Base-by-base conservation (phyloP, 345 rosid genomes). In the Viola odorata region DNA sequence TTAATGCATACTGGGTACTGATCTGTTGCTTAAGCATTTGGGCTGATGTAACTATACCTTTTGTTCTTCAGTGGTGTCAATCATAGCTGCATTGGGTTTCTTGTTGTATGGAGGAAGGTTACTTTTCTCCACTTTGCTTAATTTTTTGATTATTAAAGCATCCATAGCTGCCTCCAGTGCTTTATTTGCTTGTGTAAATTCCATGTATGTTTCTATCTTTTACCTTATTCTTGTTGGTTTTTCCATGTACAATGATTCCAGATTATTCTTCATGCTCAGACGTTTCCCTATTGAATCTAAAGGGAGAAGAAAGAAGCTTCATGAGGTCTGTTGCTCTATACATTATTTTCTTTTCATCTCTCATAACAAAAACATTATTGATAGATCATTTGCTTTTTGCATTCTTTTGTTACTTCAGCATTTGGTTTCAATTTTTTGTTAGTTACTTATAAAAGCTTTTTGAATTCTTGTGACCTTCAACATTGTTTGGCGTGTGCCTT, bases 91-190 rank as follows among this genome's bases (percentile, higher is more conserved):
- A 17, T 67, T 87, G 66, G 96, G 98, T 56, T 95, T 91, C 85
- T 76, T 91, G 84, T 80, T 88, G 3, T 95, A 85, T 64, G 99
- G 99, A 67, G 99, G 99, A 88, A 91, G 99, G 99, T 91, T 57
- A 81, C 70, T 66, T 11, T 50, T 53, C 51, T 64, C 8, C 50
- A 5, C 60, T 44, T 12, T 69, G 13, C 45, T 66, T 5, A 14
- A 17, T n/a, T 66, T 42, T 57, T 40, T 47, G n/a, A 16, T 53
- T 14, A 61, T 52, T 68, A 53, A 17, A 57, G 45, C 58, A 62
- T 66, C 42, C 55, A 37, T 17, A 41, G 47, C 56, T 53, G 42
- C 47, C 61, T 41, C 36, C 12, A 9, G 50, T 47, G 55, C 48
- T 58, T 61, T 56, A 39, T 67, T 49, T 51, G 6, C 60, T 49